Evolutionary conservation across 2,329 filamentous ascomycete species (phyloP).

Genomic region (Mycocentrospora acerina): DNA sequence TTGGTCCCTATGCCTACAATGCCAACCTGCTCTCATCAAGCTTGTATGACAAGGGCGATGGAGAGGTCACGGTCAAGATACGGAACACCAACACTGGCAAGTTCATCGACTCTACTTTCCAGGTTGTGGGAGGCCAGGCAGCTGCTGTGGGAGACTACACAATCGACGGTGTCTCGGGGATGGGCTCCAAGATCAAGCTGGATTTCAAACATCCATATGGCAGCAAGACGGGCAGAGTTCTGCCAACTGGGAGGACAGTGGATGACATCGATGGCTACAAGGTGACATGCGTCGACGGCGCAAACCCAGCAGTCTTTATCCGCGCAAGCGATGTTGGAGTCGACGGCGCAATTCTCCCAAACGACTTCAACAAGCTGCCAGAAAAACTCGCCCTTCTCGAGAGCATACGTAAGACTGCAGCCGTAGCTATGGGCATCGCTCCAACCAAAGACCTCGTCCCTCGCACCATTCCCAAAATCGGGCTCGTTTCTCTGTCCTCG

Average conservation of each 20-base stretch:
- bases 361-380: conserved; percentile 55
- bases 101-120: conserved; percentile 60
- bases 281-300: conserved; percentile 63
- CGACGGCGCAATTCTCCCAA: conserved; percentile 54
- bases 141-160: conserved; percentile 56
- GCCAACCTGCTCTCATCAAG: conserved; percentile 48
- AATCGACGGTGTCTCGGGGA: conserved; percentile 66
- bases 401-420: conserved; percentile 58
- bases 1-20: conserved; percentile 65
- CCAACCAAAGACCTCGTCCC: conserved; percentile 47
- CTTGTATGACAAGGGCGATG: conserved; percentile 29
- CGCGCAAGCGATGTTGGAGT: conserved; percentile 56
- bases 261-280: conserved; percentile 54
- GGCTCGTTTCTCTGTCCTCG: conserved; percentile 52
- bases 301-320: conserved; percentile 66
- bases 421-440: conserved; percentile 63
- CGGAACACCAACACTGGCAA: conserved; percentile 73
- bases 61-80: conserved; percentile 57
- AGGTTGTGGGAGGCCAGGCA: conserved; percentile 52
- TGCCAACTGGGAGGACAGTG: conserved; percentile 60
- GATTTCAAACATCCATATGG: conserved; percentile 65
- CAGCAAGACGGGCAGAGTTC: conserved; percentile 61
- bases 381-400: conserved; percentile 56
- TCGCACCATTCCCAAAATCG: conserved; percentile 65
- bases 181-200: conserved; percentile 58